A percentile compares a stretch with the other conserved stretches of the same genome.
phyloP scores from a whole-genome alignment of 257 asterid species.

The Solanum medicagineum region DNA sequence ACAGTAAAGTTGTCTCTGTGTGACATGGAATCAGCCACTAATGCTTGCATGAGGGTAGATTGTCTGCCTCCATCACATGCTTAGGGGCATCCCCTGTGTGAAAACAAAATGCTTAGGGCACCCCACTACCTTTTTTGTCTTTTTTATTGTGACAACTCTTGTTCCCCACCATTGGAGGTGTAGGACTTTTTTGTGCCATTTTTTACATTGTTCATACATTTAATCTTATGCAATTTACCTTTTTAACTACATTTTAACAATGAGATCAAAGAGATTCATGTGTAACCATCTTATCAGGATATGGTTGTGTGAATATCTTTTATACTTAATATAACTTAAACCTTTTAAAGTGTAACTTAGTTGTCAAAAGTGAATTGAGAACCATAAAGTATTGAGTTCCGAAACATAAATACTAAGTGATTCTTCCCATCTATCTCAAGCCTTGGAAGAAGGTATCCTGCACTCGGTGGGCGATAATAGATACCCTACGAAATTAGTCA shows the following conservation, averaged over 20 bases:
- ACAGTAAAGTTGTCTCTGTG: neutral
- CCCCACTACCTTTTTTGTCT: neutral
- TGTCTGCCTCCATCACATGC: too few species aligned
- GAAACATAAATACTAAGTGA: neutral
- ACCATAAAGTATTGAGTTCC: neutral
- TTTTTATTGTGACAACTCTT: neutral
- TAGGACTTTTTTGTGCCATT: too few species aligned
- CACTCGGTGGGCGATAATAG: neutral
- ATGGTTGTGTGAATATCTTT: neutral
- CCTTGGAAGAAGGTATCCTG: neutral
- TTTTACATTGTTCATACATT: too few species aligned
- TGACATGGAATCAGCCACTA: neutral
- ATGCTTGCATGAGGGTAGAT: neutral
- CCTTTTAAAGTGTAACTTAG: neutral
- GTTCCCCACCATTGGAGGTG: neutral
- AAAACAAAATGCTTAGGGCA: neutral
- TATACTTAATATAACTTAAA: neutral
- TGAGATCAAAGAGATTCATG: neutral
- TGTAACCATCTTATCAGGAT: neutral
- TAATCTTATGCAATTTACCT: neutral
- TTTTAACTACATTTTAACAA: neutral
- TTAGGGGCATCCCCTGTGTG: neutral
- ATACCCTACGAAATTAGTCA: neutral
- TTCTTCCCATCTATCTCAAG: neutral
- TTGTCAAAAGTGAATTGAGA: neutral